phyloP scores from a whole-genome alignment of 2,329 filamentous ascomycete genomes.

The Curvularia sp. region DNA sequence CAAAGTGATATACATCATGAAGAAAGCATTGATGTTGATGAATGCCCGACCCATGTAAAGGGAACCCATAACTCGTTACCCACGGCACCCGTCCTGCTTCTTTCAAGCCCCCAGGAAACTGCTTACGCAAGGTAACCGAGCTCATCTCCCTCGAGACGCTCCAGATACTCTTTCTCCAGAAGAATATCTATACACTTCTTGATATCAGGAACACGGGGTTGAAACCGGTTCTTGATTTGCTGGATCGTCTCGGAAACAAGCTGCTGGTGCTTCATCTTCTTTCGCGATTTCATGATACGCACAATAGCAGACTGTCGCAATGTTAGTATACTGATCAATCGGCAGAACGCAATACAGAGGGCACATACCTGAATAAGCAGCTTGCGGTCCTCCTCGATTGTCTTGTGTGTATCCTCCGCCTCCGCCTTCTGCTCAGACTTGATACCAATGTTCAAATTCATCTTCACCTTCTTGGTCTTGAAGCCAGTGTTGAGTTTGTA shows the following conservation, averaged over 20 bases:
- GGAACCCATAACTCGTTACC: conserved; percentile 16
- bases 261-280: conserved; percentile 97
- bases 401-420: conserved; percentile 97
- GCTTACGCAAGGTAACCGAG: conserved; percentile 86
- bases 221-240: conserved; percentile 91
- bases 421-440: conserved; percentile 97
- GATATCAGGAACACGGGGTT: conserved; percentile 92
- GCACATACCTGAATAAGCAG: conserved; percentile 88
- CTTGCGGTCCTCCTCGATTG: conserved; percentile 97
- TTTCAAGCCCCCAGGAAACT: not conserved
- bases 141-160: conserved; percentile 92
- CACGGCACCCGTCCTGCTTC: not conserved
- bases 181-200: conserved; percentile 99
- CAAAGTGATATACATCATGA: conserved; percentile 11
- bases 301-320: conserved; percentile 86
- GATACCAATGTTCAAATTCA: conserved; percentile 94
- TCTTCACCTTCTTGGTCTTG: conserved; percentile 97
- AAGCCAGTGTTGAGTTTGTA: conserved; percentile 93
- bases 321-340: conserved; percentile 37
- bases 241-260: conserved; percentile 94
- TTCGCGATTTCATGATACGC: conserved; percentile 98
- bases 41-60: conserved; percentile 12
- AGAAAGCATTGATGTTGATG: conserved; percentile 12
- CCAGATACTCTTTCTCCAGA: conserved; percentile 97
- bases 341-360: not conserved